phyloP scores from a whole-genome alignment of 1,284 basidiomycete species.

The Amylostereum areolatum region DNA sequence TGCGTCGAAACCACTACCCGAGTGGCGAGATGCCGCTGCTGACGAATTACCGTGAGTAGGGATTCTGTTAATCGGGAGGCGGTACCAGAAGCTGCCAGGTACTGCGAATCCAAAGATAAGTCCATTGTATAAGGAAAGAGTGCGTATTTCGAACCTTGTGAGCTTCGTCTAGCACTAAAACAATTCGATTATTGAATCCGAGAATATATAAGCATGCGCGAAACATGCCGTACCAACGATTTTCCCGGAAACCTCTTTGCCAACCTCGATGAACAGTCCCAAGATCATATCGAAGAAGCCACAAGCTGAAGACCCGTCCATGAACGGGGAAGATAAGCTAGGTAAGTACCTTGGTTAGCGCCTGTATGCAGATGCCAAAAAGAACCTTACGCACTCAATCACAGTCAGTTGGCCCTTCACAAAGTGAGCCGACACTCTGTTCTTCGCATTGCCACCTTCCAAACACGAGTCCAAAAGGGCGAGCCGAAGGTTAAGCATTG shows the following conservation, averaged over 20 bases:
- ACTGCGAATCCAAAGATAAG: slow-evolving; percentile 10
- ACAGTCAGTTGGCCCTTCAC: slow-evolving; percentile 20
- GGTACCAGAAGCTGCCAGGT: slow-evolving; percentile 16
- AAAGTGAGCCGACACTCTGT: slow-evolving; percentile 15
- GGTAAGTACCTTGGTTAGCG: not conserved
- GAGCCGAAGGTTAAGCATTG: slow-evolving; percentile 19
- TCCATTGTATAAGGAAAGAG: not conserved
- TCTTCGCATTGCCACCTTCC: slow-evolving; percentile 4
- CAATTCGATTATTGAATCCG: not conserved
- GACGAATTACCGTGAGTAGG: slow-evolving; percentile 25
- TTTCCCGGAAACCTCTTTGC: slow-evolving; percentile 52
- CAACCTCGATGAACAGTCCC: slow-evolving; percentile 47
- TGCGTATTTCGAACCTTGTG: slow-evolving; percentile 46
- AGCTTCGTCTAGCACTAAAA: slow-evolving; percentile 49
- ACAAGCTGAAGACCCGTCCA: slow-evolving; percentile 58
- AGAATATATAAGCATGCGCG: not conserved
- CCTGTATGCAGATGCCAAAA: not conserved
- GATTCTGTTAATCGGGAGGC: slow-evolving; percentile 23
- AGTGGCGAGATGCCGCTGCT: slow-evolving; percentile 27
- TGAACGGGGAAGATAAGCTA: slow-evolving; percentile 58
- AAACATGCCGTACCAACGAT: slow-evolving; percentile 38
- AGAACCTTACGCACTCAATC: slow-evolving; percentile 14
- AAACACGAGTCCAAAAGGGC: slow-evolving; percentile 19
- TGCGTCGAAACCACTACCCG: slow-evolving; percentile 27
- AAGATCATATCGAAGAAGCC: slow-evolving; percentile 61